Conservation (phyloP, 2,329 filamentous ascomycete genomes). For the Furcasterigmium furcatum region DNA sequence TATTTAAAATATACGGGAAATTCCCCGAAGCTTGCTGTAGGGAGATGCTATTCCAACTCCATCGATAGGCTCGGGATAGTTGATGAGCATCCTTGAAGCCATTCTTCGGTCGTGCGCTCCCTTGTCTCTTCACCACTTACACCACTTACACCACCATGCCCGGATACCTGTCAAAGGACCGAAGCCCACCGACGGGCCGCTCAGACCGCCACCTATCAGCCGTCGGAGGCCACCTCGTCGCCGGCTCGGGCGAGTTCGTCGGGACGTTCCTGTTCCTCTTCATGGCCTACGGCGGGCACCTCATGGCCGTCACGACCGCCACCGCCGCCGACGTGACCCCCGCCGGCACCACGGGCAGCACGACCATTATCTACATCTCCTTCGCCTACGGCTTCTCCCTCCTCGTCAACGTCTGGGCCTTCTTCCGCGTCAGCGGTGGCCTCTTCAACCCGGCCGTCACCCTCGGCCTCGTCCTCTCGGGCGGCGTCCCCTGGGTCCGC, state of each 20-base stretch:
- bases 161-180: too few relatives aligned
- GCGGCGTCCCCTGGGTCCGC: slow-evolving; percentile 42
- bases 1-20: too few relatives aligned
- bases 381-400: slow-evolving; percentile 39
- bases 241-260: slow-evolving; percentile 35
- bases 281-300: slow-evolving; percentile 31
- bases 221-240: slow-evolving; percentile 19
- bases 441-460: slow-evolving; percentile 40
- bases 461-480: slow-evolving; percentile 47
- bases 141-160: too few relatives aligned
- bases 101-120: too few relatives aligned
- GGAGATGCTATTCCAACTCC: too few relatives aligned
- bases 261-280: slow-evolving; percentile 41
- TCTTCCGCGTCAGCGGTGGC: slow-evolving; percentile 40
- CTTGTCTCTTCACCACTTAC: too few relatives aligned
- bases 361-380: slow-evolving; percentile 28
- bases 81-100: too few relatives aligned
- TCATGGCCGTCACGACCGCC: slow-evolving; percentile 20
- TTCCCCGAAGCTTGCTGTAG: too few relatives aligned
- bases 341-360: slow-evolving; percentile 3
- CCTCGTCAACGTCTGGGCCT: slow-evolving; percentile 44
- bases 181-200: too few relatives aligned
- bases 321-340: background rate
- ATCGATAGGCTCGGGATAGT: too few relatives aligned
- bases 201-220: too few relatives aligned